phyloP scores from a whole-genome alignment of 1,284 basidiomycete species.

The Trichosporon asahii region DNA sequence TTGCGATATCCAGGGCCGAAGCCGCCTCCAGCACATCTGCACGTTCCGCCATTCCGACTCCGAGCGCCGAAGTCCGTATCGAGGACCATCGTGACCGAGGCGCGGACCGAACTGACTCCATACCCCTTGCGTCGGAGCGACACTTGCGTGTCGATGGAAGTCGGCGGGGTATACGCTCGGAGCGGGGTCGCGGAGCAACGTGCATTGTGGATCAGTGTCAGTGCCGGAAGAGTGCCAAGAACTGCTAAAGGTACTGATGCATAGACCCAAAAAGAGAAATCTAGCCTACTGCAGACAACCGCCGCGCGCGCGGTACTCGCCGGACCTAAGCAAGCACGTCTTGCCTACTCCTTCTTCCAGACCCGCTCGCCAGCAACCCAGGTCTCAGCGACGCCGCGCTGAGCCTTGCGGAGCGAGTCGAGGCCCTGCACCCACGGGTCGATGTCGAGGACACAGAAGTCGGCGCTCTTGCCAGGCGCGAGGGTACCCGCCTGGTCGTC shows the following conservation, averaged over 20 bases:
- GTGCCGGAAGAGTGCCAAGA: background rate
- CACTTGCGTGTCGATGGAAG: background rate
- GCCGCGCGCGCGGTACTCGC: too few relatives aligned
- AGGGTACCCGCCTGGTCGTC: conserved; percentile 27
- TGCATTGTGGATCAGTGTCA: background rate
- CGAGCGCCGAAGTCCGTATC: background rate
- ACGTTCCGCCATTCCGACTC: too few relatives aligned
- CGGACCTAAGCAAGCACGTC: too few relatives aligned
- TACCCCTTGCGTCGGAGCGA: background rate
- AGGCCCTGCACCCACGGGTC: conserved; percentile 33
- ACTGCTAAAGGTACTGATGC: background rate
- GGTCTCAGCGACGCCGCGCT: conserved; percentile 29
- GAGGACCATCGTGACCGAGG: too few relatives aligned
- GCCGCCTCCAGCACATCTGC: too few relatives aligned
- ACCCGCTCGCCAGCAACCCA: conserved; percentile 31
- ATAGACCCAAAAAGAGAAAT: background rate
- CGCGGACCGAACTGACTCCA: background rate
- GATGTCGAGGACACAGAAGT: conserved; percentile 34
- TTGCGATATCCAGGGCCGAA: background rate
- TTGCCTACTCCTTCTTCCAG: conserved; percentile 5
- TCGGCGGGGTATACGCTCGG: background rate
- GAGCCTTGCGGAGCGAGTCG: conserved; percentile 31
- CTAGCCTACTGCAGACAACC: background rate
- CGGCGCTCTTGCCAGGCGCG: conserved; percentile 30
- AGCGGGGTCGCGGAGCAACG: too few relatives aligned